Evolutionary conservation across 2,329 filamentous ascomycete species (phyloP), one percentile per base, ranked within the genome.

Genomic region (Aspergillus fructus): DNA sequence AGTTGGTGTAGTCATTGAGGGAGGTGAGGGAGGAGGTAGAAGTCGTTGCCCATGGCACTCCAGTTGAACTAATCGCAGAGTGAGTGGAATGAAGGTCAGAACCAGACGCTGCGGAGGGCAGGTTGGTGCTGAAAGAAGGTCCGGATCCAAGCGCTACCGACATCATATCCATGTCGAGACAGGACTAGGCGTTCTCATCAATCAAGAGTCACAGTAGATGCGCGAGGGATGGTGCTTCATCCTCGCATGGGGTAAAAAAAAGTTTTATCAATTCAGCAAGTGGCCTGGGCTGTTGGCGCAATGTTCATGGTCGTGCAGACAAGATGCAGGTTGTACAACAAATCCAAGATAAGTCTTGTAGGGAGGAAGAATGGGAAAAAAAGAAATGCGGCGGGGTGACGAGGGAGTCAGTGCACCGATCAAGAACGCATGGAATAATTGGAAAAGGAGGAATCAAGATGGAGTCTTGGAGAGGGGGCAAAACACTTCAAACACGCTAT

Each of bases 1-100:
- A 79, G 63, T 72, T 75, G 34, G 67, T 66, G 61, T 76, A 75
- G 62, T 77, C 75, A 23, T 71, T 71, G 21, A 71, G 59, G 42
- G 73, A 71, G 54, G 68, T 63, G 51, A 73, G 58, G 43, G 72
- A 74, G 43, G 74, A 73, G 39, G 72, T 69, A 40, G 74, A 74
- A 34, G 71, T 71, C 21, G 66, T 68, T 33, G 68, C 66, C 56
- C 70, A 66, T 43, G 60, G 59, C 23, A 55, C 61, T 45, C 62
- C 62, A 48, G 67, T 66, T 49, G 73, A 72, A 59, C 70, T 67
- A 54, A 70, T 59, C 48, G 66, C 69, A 49, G 71, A 73, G 61
- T 71, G 68, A 45, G 66, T 70, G 49, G 71, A 73, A 62, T 72
- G 68, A 27, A 70, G 53, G 58, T 73, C 71, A 56, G 70, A 71